phyloP scores from a whole-genome alignment of 2,329 filamentous ascomycete genomes.

The Colletotrichum cordylinicola region DNA sequence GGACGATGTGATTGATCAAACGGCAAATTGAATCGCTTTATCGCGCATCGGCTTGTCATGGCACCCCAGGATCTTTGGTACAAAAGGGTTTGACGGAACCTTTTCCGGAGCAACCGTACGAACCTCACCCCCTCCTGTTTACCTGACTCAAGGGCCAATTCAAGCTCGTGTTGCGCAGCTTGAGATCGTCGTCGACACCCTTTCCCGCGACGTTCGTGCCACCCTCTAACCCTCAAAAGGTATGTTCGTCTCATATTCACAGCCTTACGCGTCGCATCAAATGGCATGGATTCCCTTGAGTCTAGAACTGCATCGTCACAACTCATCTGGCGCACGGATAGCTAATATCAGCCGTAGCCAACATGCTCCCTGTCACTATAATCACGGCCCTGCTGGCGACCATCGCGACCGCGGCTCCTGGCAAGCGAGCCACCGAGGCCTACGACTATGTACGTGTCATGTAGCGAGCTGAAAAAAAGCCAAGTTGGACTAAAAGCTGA shows the following conservation, averaged over 20 bases:
- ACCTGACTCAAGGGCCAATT: not conserved
- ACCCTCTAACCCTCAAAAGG: not conserved
- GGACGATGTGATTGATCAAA: not conserved
- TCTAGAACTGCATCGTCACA: not conserved
- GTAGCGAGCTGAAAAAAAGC: not conserved
- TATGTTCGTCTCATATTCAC: not conserved
- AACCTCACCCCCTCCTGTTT: not conserved
- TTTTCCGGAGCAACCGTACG: not conserved
- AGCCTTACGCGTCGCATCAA: not conserved
- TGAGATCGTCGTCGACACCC: not conserved
- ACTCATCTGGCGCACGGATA: not conserved
- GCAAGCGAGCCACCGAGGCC: not conserved
- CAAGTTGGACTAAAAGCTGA: not conserved
- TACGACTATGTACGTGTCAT: constrained; percentile 1
- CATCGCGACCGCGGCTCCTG: not conserved
- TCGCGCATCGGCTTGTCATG: not conserved
- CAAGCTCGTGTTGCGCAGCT: not conserved
- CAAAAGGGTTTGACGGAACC: constrained; percentile 2
- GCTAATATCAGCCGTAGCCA: not conserved
- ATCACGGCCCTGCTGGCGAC: not conserved
- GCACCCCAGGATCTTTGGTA: not conserved
- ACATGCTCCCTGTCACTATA: not conserved
- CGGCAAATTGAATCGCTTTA: not conserved
- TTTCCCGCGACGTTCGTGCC: not conserved
- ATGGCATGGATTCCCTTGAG: not conserved